These are phyloP conservation scores for Curvularia lunata DNA, from an alignment of 2,329 filamentous ascomycete genomes.

Conservation along the genomic window DNA sequence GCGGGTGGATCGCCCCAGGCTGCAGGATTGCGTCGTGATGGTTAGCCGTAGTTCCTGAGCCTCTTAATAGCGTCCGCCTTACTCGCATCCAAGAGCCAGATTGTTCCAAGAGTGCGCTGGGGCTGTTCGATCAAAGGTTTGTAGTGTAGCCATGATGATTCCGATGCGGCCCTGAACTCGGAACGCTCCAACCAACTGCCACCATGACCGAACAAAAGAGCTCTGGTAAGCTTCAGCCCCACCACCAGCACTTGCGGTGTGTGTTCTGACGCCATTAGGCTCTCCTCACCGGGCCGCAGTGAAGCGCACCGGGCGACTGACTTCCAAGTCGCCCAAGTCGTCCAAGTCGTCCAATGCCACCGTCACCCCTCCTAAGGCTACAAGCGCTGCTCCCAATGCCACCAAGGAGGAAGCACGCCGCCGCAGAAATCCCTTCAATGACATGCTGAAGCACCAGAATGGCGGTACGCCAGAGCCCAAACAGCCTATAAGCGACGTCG, in stretches of 20 bases:
- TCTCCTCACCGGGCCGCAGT: constrained; percentile 33
- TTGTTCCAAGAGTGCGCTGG: neutral
- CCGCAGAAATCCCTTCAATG: constrained; percentile 40
- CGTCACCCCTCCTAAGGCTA: constrained; percentile 41
- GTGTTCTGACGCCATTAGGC: constrained; percentile 20
- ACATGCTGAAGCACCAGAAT: constrained; percentile 33
- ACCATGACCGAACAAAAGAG: constrained; percentile 42
- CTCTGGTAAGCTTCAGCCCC: constrained; percentile 30
- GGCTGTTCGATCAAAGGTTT: neutral
- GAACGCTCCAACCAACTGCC: constrained; percentile 18
- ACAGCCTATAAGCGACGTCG: constrained; percentile 2
- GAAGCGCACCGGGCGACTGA: constrained; percentile 34
- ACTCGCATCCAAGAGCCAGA: neutral
- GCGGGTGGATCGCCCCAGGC: constrained; percentile 21
- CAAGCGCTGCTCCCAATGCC: constrained; percentile 32
- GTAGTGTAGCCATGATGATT: constrained; percentile 13
- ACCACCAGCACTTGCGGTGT: neutral
- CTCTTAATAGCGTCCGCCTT: constrained; percentile 4
- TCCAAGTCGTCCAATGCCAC: constrained; percentile 31
- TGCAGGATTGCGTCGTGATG: constrained; percentile 17
- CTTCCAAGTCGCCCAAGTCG: constrained; percentile 34
- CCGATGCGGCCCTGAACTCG: constrained; percentile 24
- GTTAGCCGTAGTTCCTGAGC: neutral
- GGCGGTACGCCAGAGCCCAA: constrained; percentile 7
- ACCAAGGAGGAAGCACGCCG: constrained; percentile 43